These are phyloP conservation scores for Solanum verrucosum DNA, from an alignment of 257 asterid genomes.

Conservation along the genomic window DNA sequence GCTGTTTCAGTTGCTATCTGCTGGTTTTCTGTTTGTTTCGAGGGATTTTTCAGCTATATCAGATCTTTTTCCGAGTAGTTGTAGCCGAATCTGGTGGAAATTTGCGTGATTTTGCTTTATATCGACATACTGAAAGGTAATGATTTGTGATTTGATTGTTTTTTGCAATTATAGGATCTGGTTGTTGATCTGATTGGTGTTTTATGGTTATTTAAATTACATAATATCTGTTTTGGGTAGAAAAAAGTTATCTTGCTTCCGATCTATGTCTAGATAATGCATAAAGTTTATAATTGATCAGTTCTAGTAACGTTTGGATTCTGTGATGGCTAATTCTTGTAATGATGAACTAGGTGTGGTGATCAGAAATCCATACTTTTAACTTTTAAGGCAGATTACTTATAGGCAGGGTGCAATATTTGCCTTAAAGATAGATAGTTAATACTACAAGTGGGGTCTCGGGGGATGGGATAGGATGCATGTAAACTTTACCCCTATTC, in stretches of 20 bases:
- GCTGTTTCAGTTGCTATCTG: background rate
- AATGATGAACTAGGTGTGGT: background rate
- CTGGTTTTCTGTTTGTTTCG: constrained; percentile 4
- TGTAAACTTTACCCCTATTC: background rate
- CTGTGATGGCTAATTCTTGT: background rate
- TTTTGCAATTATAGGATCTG: background rate
- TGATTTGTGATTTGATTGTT: background rate
- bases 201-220: background rate
- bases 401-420: background rate
- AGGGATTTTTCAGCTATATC: background rate
- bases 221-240: background rate
- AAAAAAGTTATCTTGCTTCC: background rate
- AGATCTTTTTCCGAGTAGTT: background rate
- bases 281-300: background rate
- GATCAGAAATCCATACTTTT: background rate
- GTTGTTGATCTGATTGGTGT: background rate
- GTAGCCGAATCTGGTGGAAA: background rate
- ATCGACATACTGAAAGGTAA: background rate
- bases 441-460: background rate
- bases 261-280: background rate
- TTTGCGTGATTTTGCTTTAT: background rate
- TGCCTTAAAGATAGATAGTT: background rate
- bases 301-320: background rate
- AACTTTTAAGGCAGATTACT: background rate
- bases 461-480: background rate